These are phyloP conservation scores for Apiospora arundinis DNA, from an alignment of 2,329 filamentous ascomycete genomes.

Conservation along the genomic window DNA sequence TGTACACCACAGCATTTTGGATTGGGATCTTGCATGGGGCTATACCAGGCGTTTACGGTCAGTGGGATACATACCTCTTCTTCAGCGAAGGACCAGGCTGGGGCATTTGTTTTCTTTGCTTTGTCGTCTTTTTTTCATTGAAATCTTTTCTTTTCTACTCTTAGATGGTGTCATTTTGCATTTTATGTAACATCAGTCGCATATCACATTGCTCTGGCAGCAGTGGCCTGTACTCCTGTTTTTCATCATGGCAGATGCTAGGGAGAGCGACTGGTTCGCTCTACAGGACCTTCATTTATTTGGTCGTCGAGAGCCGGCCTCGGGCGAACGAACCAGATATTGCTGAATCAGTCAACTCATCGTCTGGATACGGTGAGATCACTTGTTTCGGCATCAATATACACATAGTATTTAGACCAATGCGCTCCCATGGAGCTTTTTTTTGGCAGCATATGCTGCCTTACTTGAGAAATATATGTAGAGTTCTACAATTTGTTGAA, in stretches of 20 bases:
- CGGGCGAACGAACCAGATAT: constrained; percentile 16
- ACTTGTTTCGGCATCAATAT: constrained; percentile 16
- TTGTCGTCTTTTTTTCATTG: constrained; percentile 27
- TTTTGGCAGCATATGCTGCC: constrained; percentile 1
- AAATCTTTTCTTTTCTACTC: constrained; percentile 20
- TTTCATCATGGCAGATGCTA: constrained; percentile 26
- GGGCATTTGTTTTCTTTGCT: constrained; percentile 27
- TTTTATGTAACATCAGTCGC: constrained; percentile 28
- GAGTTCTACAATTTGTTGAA: background rate
- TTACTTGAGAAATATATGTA: background rate
- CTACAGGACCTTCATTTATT: constrained; percentile 23
- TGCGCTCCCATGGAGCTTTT: background rate
- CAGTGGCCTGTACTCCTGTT: constrained; percentile 29
- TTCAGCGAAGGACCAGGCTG: constrained; percentile 21
- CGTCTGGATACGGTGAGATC: constrained; percentile 30
- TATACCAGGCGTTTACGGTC: constrained; percentile 43
- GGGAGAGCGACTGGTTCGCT: constrained; percentile 28
- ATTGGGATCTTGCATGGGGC: constrained; percentile 30
- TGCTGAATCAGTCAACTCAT: constrained; percentile 23
- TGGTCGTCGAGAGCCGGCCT: constrained; percentile 16
- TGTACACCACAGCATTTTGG: constrained; percentile 9
- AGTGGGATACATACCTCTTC: constrained; percentile 27
- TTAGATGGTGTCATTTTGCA: constrained; percentile 18
- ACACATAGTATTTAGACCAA: constrained; percentile 25
- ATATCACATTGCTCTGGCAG: constrained; percentile 32